A percentile compares a stretch with the other conserved stretches of the same genome.
Conservation (phyloP, 2,329 filamentous ascomycete genomes). For the Alternaria novae-zelandiae region DNA sequence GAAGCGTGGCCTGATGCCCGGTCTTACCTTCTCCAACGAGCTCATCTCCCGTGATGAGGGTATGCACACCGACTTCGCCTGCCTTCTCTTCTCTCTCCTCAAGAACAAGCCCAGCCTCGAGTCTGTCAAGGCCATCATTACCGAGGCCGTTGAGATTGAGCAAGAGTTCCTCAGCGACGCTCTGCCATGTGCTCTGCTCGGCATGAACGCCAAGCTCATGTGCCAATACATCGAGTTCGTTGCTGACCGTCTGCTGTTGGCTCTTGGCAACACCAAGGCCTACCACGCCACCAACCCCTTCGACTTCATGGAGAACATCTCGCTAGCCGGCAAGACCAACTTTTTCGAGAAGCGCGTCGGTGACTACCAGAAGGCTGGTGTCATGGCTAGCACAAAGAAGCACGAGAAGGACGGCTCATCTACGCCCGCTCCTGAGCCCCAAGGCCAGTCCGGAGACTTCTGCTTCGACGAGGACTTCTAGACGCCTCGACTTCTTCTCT, state of each 20-base stretch:
- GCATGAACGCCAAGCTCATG: conserved; percentile 98
- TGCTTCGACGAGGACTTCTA: conserved; percentile 97
- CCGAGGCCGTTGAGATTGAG: conserved; percentile 91
- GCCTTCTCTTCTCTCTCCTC: conserved; percentile 95
- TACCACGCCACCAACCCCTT: conserved; percentile 96
- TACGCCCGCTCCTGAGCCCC: conserved; percentile 54
- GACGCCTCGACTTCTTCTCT: conserved; percentile 43
- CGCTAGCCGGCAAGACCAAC: conserved; percentile 98
- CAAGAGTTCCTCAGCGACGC: conserved; percentile 98
- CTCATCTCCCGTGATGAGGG: conserved; percentile 99
- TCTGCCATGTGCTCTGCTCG: conserved; percentile 87
- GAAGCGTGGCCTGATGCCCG: conserved; percentile 99
- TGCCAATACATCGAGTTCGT: conserved; percentile 99
- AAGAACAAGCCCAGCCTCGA: conserved; percentile 87
- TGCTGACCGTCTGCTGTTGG: conserved; percentile 89
- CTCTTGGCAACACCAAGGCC: conserved; percentile 91
- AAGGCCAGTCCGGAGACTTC: conserved; percentile 72
- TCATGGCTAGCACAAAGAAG: conserved; percentile 91
- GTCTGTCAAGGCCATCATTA: conserved; percentile 85
- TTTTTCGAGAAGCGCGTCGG: conserved; percentile 99
- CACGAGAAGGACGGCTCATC: conserved; percentile 57
- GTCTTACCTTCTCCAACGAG: conserved; percentile 99
- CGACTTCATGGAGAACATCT: conserved; percentile 99
- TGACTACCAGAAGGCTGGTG: conserved; percentile 99
- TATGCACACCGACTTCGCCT: conserved; percentile 99